A percentile compares a stretch with the other conserved stretches of the same genome.
phyloP scores from a whole-genome alignment of 331 rosid genomes.

The Spiraea crenata region DNA sequence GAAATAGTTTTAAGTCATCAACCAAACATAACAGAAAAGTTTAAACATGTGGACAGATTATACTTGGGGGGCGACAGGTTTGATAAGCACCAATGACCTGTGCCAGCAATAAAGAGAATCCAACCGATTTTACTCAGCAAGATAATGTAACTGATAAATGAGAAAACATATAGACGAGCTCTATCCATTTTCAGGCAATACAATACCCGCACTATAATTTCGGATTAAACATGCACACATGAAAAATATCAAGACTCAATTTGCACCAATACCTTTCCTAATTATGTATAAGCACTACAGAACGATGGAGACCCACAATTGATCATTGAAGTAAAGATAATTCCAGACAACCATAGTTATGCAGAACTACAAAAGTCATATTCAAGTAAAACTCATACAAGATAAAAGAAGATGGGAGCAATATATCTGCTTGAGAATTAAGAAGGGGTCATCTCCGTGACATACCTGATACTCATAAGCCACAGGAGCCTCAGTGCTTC shows the following conservation, averaged over 20 bases:
- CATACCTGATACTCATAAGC: slow-evolving; percentile 74
- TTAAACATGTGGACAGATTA: too few relatives aligned
- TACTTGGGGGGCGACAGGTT: neutral
- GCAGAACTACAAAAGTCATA: neutral
- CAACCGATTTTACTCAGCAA: neutral
- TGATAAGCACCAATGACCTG: neutral
- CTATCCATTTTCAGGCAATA: neutral
- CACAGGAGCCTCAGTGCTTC: slow-evolving; percentile 91
- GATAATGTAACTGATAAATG: neutral
- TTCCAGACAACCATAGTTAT: neutral
- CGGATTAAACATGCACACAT: neutral
- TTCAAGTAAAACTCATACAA: neutral
- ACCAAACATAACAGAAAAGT: too few relatives aligned
- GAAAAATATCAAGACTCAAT: too few relatives aligned
- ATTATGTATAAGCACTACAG: neutral
- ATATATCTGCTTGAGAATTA: neutral
- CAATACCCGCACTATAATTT: neutral
- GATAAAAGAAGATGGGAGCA: neutral
- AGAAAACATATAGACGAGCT: neutral
- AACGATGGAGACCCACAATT: neutral
- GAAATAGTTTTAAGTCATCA: too few relatives aligned
- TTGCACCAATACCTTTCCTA: neutral
- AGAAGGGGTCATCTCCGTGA: too few relatives aligned
- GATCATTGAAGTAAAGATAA: neutral
- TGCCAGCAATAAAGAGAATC: neutral